phyloP scores from a whole-genome alignment of 176 grass and related monocot genomes.

The Coix lacrymajobi region DNA sequence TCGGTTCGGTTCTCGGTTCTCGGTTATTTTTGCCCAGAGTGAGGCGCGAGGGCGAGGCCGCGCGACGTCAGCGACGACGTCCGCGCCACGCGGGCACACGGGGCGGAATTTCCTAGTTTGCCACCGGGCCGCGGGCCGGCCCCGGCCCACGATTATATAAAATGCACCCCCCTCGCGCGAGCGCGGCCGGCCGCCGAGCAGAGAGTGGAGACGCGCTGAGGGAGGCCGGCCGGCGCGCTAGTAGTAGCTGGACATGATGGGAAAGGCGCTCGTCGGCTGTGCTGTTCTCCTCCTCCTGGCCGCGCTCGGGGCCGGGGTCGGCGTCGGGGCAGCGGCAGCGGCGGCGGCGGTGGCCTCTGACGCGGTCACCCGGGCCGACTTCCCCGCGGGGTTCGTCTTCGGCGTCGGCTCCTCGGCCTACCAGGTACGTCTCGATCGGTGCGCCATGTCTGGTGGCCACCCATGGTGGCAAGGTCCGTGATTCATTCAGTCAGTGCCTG shows the following conservation, averaged over 20 bases:
- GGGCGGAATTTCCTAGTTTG: not conserved
- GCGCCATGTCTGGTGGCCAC: not conserved
- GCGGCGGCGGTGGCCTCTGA: not conserved
- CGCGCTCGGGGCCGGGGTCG: not conserved
- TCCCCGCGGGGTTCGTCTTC: slow-evolving; percentile 55
- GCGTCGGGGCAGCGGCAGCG: not conserved
- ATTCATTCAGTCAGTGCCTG: not conserved
- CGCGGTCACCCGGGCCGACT: slow-evolving; percentile 44
- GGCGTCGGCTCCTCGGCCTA: slow-evolving; percentile 66
- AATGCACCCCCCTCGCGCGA: not conserved
- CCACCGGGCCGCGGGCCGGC: not conserved
- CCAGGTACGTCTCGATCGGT: slow-evolving; percentile 35
- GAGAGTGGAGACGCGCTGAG: no score
- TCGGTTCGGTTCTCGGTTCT: no score
- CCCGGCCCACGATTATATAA: not conserved
- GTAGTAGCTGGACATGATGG: not conserved
- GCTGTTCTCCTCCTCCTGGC: not conserved
- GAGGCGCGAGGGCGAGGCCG: no score
- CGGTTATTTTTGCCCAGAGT: no score
- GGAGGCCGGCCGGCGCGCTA: not conserved
- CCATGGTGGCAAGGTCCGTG: not conserved
- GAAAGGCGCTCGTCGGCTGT: not conserved
- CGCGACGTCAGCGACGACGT: slow-evolving; percentile 21
- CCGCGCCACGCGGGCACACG: not conserved
- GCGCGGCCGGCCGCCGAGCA: not conserved